phyloP scores from a whole-genome alignment of 331 rosid species.

The Acacia concinna region DNA sequence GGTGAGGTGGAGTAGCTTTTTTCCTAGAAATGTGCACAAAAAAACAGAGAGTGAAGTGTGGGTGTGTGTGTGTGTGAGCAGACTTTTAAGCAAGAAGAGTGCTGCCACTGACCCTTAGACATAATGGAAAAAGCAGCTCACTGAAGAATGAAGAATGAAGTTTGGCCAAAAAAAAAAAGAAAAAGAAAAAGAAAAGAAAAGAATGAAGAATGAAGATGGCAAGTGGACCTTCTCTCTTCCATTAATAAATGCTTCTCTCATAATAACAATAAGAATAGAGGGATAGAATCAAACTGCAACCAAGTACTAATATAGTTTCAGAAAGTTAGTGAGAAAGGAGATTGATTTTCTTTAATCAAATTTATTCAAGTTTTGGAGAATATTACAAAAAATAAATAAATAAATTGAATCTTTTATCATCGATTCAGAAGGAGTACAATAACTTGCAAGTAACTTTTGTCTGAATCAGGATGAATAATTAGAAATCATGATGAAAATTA shows the following conservation, averaged over 20 bases:
- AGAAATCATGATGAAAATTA: background rate
- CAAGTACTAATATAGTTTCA: background rate
- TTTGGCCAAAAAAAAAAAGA: too few species aligned
- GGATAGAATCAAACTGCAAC: background rate
- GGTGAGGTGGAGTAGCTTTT: background rate
- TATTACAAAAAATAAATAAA: background rate
- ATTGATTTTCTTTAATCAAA: background rate
- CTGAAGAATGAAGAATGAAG: too few species aligned
- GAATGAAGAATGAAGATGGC: background rate
- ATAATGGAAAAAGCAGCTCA: background rate
- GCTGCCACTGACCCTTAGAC: background rate
- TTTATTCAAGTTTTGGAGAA: background rate
- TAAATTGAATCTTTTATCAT: background rate
- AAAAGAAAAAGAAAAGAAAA: too few species aligned
- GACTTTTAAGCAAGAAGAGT: background rate
- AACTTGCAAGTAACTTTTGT: background rate
- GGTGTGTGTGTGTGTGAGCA: background rate
- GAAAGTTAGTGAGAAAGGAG: background rate
- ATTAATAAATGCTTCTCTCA: background rate
- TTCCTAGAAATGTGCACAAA: background rate
- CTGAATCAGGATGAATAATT: background rate
- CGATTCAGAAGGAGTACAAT: background rate
- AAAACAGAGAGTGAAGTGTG: background rate
- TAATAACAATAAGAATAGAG: background rate
- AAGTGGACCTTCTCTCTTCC: background rate